A percentile compares a stretch with the other conserved stretches of the same genome.
Conservation (phyloP, 2,329 filamentous ascomycete genomes). For the Ceratocystis papillata region DNA sequence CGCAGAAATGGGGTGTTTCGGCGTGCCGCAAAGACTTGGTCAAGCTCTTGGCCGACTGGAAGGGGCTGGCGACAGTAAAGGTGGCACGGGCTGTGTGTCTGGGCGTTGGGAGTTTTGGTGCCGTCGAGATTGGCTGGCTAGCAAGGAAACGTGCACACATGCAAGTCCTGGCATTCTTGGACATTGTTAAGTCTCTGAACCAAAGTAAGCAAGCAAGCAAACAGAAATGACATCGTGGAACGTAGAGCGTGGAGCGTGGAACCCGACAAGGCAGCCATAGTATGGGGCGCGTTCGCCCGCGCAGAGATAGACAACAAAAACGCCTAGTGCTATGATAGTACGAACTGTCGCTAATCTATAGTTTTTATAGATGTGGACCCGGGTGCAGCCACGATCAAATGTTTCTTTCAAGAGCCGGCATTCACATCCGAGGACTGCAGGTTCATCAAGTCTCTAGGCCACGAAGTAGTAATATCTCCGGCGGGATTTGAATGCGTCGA, state of each 20-base stretch:
- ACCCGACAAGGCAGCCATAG: not conserved
- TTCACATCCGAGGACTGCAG: conserved; percentile 40
- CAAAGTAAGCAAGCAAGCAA: not conserved
- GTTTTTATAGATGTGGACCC: not conserved
- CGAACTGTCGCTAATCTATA: too few species aligned
- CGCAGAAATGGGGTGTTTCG: not conserved
- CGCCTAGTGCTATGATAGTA: too few species aligned
- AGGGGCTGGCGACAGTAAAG: not conserved
- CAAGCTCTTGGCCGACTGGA: not conserved
- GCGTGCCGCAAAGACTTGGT: not conserved
- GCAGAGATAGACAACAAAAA: not conserved
- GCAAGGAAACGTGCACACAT: conserved; percentile 38
- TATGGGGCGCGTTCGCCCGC: too few species aligned
- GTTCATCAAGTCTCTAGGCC: conserved; percentile 48
- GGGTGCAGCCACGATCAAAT: conserved; percentile 33
- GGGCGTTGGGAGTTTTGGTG: conserved; percentile 46
- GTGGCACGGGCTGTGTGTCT: conserved; percentile 39
- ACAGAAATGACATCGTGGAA: not conserved
- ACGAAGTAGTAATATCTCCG: conserved; percentile 42
- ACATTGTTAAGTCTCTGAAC: conserved; percentile 34
- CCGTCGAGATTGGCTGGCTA: conserved; percentile 36
- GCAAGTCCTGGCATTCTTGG: conserved; percentile 44
- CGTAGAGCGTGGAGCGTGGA: not conserved
- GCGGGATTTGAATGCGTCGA: conserved; percentile 42
- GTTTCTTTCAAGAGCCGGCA: conserved; percentile 45